Base-by-base conservation (phyloP, 2,329 filamentous ascomycete genomes). In the Chaetomiaceae sp. region DNA sequence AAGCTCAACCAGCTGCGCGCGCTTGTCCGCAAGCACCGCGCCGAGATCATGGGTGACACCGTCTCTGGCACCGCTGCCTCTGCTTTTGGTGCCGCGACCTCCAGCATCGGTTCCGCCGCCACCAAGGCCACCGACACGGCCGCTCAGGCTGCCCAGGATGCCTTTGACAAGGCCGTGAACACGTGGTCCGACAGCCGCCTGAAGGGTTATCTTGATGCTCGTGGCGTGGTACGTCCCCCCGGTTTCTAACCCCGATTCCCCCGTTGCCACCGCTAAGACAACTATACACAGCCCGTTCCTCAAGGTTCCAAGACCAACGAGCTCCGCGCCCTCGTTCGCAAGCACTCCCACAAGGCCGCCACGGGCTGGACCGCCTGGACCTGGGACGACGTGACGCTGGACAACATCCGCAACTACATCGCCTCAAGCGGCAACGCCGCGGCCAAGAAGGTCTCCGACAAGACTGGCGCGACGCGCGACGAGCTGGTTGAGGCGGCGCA, bases 1-100 rank as follows among this genome's bases (percentile, higher is more conserved):
- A 91, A 87, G 75, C 75, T 82, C 60, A 95, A 96, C 63, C 92
- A 99, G 69, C 79, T 97, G 21, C 76, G 95, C 47, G 90, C 92
- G 47, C 80, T 97, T 55, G 86, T 92, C 57, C 89, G 92, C 66
- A 95, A 93, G 77, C 82, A 95, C 71, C 85, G 87, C 53, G 85
- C 86, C 52, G 74, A 83, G 52, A 74, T 92, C 40, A 73, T 84
- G 16, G 85, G 83, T 54, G 84, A 89, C 62, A 87, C 78, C 44
- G 68, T 80, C 12, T 68, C 74, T 9, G 77, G 70, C 20, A 79
- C 78, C 19, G 81, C 78, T 33, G 73, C 78, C 23, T 81, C 80
- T 19, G 77, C 78, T 5, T 83, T 78, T 55, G 86, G 86, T 50
- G 86, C 86, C 54, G 87, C 87, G 34, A 89, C 86, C 13, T 83